These are phyloP conservation scores for Arxiozyma telluris DNA, from an alignment of 1,139 yeast genomes.

Conservation along the genomic window DNA sequence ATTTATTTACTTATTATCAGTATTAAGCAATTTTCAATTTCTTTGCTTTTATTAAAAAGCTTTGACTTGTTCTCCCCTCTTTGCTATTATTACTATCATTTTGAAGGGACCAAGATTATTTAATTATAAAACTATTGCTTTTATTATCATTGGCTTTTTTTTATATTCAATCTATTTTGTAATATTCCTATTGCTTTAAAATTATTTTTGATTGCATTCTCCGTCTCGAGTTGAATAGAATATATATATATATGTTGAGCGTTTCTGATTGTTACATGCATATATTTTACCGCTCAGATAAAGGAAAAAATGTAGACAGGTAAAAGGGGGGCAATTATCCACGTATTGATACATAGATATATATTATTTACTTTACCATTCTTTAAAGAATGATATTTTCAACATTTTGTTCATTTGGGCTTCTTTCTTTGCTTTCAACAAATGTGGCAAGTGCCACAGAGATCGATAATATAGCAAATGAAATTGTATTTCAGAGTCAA, in stretches of 20 bases:
- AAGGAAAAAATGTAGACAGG: neutral
- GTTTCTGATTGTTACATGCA: too few species aligned
- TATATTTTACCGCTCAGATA: neutral
- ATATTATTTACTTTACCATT: neutral
- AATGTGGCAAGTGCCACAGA: neutral
- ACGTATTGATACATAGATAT: too few species aligned
- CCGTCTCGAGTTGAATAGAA: neutral
- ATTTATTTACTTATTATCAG: too few species aligned
- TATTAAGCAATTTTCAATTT: too few species aligned
- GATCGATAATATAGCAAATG: neutral
- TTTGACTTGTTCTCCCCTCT: neutral
- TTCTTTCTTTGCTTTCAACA: neutral
- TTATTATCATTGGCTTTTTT: neutral
- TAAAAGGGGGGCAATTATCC: too few species aligned
- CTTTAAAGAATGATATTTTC: neutral
- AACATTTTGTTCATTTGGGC: neutral
- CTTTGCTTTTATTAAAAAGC: too few species aligned
- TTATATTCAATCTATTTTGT: too few species aligned
- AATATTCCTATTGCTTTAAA: too few species aligned
- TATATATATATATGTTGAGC: too few species aligned
- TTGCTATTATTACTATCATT: neutral
- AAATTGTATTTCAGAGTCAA: slow-evolving; percentile 1
- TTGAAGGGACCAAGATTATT: neutral
- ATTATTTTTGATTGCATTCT: too few species aligned
- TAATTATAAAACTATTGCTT: neutral